Evolutionary conservation across 192 early-diverging fungal species (phyloP), one percentile per base, ranked within the genome.

Genomic region (Coemansia sp.): DNA sequence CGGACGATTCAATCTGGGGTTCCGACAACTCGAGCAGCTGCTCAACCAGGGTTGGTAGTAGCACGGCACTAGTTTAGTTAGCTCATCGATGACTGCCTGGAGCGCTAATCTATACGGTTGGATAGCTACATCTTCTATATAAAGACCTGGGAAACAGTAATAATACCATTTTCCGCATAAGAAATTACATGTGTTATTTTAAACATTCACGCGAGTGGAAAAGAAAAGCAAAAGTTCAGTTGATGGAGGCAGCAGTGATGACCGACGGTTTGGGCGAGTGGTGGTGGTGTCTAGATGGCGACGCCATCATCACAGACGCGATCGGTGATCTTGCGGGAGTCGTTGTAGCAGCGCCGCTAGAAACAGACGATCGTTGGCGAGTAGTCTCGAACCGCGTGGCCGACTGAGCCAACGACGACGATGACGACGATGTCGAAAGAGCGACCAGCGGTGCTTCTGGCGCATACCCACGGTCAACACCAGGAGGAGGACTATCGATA

Each of bases 231-330:
- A 3, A 56, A 25, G 10, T 6, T 46, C 40, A 65, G 29, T 42
- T 61, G 11, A 55, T 10, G 1, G 69, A 64, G 0, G 69, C 49
- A 22, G 57, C 42, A 0, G 68, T 70, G 29, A 62, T n/a, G 11
- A 65, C 49, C 6, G 70, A 66, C 17, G 19, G 20, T 4, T 49
- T 63, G 0, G 70, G 70, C 11, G 70, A 72, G 32, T 29, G 29
- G 32, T 29, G 29, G 32, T 72, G 70, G 36, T 71, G 69, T 15
- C 48, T 23, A 13, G 48, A 45, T 1, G 57, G 63, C 38, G 69
- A 60, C 34, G 46, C 62, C 3, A 45, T 35, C 5, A 71, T 34
- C 4, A 17, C 19, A 17, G 50, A 50, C 23, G 69, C 36, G 2
- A 65, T n/a, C 3, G 69, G 62, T 29, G 68, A 70, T 45, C 68